Conservation (phyloP, 495 filamentous ascomycete genomes). For the Talaromyces proteolyticus region DNA sequence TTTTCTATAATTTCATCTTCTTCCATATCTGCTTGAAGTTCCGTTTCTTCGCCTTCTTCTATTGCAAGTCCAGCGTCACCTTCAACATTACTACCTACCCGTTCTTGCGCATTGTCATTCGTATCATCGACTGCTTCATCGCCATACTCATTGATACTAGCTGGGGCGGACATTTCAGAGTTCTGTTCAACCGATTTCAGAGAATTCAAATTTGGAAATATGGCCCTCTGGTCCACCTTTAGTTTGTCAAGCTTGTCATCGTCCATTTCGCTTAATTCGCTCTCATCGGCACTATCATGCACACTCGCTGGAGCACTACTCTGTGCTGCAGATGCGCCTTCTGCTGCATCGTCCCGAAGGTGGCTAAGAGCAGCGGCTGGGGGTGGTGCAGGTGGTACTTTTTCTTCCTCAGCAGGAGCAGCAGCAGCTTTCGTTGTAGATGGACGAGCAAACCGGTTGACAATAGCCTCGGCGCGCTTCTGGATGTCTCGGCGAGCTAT, state of each 20-base stretch:
- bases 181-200: constrained; percentile 17
- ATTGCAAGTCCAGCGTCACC: constrained; percentile 13
- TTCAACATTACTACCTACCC: constrained; percentile 5
- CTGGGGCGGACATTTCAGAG: constrained; percentile 18
- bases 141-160: constrained; percentile 22
- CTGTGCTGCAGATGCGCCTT: constrained; percentile 17
- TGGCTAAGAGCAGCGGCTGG: constrained; percentile 5
- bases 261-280: constrained; percentile 68
- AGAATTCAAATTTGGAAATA: constrained; percentile 32
- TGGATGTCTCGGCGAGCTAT: constrained; percentile 59
- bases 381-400: constrained; percentile 2
- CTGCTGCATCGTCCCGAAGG: constrained; percentile 10
- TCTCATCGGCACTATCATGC: constrained; percentile 75
- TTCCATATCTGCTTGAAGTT: constrained; percentile 13
- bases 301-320: constrained; percentile 51
- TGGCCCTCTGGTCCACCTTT: constrained; percentile 20
- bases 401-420: constrained; percentile 13
- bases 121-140: constrained; percentile 1
- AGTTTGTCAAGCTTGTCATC: constrained; percentile 42
- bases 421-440: constrained; percentile 21
- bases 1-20: constrained; percentile 20
- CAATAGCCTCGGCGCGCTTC: constrained; percentile 54
- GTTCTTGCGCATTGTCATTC: constrained; percentile 7
- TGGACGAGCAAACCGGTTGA: constrained; percentile 34
- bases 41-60: constrained; percentile 18